These are phyloP conservation scores for Cruciata laevipes DNA, from an alignment of 257 asterid species.

Conservation along the genomic window DNA sequence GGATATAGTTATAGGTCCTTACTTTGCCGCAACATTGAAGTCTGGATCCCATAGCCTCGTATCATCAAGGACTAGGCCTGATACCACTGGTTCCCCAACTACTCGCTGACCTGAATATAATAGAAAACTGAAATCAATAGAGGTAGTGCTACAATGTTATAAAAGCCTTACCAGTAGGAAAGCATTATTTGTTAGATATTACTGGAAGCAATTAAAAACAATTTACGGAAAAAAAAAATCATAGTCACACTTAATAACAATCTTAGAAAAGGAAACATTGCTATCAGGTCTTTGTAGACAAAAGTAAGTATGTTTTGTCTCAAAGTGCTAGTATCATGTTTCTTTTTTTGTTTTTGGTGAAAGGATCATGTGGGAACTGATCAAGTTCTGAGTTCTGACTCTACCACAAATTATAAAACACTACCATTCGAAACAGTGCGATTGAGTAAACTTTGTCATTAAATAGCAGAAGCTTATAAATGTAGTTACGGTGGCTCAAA, in stretches of 20 bases:
- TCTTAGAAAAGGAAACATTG: neutral
- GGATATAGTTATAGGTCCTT: constrained; percentile 23
- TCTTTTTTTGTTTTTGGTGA: too few species aligned
- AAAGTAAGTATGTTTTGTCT: neutral
- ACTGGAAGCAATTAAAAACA: neutral
- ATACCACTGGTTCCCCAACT: constrained; percentile 89
- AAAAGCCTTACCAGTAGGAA: neutral
- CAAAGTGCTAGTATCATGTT: neutral
- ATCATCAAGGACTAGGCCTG: constrained; percentile 82
- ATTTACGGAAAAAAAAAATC: neutral
- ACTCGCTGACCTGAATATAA: constrained; percentile 77
- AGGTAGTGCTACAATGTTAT: neutral
- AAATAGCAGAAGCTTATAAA: too few species aligned
- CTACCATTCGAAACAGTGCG: too few species aligned
- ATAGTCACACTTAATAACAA: neutral
- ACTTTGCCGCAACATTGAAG: constrained; percentile 79
- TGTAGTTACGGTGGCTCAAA: too few species aligned
- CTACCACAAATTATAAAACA: too few species aligned
- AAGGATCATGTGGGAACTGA: too few species aligned
- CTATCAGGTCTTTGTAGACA: neutral
- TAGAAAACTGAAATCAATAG: neutral
- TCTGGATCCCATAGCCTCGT: constrained; percentile 87
- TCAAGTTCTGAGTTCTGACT: too few species aligned
- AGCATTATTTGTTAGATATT: neutral
- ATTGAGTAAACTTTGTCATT: too few species aligned